Conservation (phyloP, 1,284 basidiomycete genomes). For the Sutorius eximius region DNA sequence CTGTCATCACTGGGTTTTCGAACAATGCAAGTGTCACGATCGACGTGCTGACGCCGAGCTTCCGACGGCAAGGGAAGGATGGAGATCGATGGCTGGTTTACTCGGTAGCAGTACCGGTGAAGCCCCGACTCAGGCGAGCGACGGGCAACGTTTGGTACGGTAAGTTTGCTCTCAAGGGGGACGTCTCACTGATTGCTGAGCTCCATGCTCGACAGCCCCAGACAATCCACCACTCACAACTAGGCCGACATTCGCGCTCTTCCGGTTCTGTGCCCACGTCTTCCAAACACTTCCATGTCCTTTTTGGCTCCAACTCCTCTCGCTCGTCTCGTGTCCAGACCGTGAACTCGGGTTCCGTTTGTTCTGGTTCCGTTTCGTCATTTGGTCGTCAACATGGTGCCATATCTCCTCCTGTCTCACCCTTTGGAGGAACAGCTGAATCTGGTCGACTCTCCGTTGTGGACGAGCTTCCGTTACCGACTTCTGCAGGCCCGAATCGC, state of each 20-base stretch:
- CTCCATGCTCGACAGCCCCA: constrained; percentile 33
- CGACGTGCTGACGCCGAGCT: constrained; percentile 67
- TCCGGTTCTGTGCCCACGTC: constrained; percentile 54
- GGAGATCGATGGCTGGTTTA: constrained; percentile 51
- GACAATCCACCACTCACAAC: constrained; percentile 49
- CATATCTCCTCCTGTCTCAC: constrained; percentile 40
- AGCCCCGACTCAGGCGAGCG: constrained; percentile 34
- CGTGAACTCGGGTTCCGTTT: constrained; percentile 45
- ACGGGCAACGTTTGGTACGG: constrained; percentile 60
- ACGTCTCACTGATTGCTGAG: constrained; percentile 16
- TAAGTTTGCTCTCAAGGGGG: constrained; percentile 35
- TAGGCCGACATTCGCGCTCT: constrained; percentile 45
- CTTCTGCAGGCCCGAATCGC: constrained; percentile 27
- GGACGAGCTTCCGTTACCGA: constrained; percentile 19
- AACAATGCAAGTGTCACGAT: constrained; percentile 42
- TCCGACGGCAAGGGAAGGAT: constrained; percentile 53
- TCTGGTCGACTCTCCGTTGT: constrained; percentile 24
- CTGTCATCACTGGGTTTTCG: constrained; percentile 37
- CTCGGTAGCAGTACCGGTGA: constrained; percentile 26
- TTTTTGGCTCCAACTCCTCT: constrained; percentile 48
- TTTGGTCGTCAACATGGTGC: constrained; percentile 42
- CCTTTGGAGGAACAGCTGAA: constrained; percentile 35
- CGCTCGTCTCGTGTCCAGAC: constrained; percentile 40
- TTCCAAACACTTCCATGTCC: constrained; percentile 32
- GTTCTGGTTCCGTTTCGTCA: constrained; percentile 52